Evolutionary conservation across 768 basidiomycete genomes (phyloP), one percentile per base, ranked within the genome.

Genomic region (Kwoniella europaea): DNA sequence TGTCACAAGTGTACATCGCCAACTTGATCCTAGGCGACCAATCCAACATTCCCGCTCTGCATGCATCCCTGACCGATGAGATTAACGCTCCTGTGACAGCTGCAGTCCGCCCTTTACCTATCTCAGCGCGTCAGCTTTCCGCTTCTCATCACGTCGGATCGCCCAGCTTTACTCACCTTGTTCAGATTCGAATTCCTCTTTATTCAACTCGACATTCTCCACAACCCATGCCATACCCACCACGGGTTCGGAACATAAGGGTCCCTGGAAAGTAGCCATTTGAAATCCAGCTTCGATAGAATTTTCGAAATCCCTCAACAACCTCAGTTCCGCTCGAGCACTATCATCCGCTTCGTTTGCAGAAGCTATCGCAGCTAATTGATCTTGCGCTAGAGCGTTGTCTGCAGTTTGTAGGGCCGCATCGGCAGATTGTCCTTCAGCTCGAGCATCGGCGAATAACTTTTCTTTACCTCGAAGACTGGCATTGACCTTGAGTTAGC

Each of bases 1-100:
- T 98, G 79, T 98, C 95, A 83, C 96, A 99, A 13, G 91, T 91
- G 83, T 99, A 99, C 94, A 98, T 98, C 0, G 97, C 97, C 75
- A 99, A 86, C 90, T 95, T 92, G 75, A 99, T 87, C 68, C 97
- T 87, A 15, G 97, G 97, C 1, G 95, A 98, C 97, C 97, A 99
- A 83, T 98, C 97, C 56, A 98, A 85, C 67, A 99, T 82, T 0
- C 92, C 94, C 74, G 90, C 91, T 69, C 92, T 88, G 81, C 94
- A 98, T 0, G 93, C 90, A 76, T 99, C 97, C 82, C 91, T 89
- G 52, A 93, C 90, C 3, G 90, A 88, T 3, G 97, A 92, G 72
- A 96, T 94, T 58, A 97, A 86, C 2, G 94, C 94, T 15, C 97
- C 97, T 1, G 91, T 90, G 27, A 94, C 89, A 78, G 95, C 94